Evolutionary conservation across 768 basidiomycete genomes (phyloP).

Genomic region (Termitomyces sp.): DNA sequence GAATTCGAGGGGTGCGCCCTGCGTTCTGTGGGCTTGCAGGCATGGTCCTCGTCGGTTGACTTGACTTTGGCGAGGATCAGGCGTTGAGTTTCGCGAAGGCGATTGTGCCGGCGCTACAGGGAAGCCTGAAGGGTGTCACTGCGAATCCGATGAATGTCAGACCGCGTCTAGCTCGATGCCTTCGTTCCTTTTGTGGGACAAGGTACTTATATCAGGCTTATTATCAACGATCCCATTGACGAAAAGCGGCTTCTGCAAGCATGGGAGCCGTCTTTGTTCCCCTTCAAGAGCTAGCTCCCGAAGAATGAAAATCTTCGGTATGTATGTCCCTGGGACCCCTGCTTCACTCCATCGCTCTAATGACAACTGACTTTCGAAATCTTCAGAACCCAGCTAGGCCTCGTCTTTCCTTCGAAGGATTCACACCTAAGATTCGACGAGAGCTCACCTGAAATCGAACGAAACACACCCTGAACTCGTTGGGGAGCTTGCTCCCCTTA

Average conservation of each 20-base stretch:
- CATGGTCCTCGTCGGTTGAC: slow-evolving; percentile 45
- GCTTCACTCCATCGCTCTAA: background rate
- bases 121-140: slow-evolving; percentile 61
- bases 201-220: slow-evolving; percentile 78
- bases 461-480: too few species aligned
- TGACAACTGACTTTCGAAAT: background rate
- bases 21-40: slow-evolving; percentile 67
- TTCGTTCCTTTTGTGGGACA: slow-evolving; percentile 86
- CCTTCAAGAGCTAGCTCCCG: slow-evolving; percentile 44
- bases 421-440: slow-evolving; percentile 51
- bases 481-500: too few species aligned
- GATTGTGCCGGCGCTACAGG: slow-evolving; percentile 62
- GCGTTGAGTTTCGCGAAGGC: slow-evolving; percentile 50
- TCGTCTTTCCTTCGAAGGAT: slow-evolving; percentile 60
- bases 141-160: slow-evolving; percentile 55
- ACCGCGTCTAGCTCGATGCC: slow-evolving; percentile 61
- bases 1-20: slow-evolving; percentile 58
- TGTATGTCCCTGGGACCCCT: too few species aligned
- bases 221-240: slow-evolving; percentile 55
- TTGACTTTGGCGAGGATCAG: slow-evolving; percentile 35
- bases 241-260: slow-evolving; percentile 78
- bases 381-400: slow-evolving; percentile 57
- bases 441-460: slow-evolving; percentile 38
- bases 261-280: slow-evolving; percentile 43
- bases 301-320: slow-evolving; percentile 59